Conservation (phyloP, 768 basidiomycete species). For the Dentipellis sp. region DNA sequence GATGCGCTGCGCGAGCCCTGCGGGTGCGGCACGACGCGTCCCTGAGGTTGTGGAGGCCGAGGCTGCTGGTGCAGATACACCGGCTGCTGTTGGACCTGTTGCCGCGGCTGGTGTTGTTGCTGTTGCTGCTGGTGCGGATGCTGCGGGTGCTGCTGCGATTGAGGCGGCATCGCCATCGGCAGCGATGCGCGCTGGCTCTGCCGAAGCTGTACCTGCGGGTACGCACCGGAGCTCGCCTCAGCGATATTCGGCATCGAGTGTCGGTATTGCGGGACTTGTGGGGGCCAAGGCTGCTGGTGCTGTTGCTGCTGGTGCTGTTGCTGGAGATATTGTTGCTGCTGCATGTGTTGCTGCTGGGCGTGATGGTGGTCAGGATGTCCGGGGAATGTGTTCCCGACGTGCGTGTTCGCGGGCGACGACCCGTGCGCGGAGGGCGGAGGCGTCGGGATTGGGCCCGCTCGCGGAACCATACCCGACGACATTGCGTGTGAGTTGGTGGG, state of each 20-base stretch:
- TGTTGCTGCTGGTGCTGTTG: too few species aligned
- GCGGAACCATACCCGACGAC: background rate
- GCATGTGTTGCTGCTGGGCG: background rate
- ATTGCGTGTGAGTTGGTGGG: background rate
- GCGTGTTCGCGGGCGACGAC: background rate
- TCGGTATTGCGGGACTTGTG: too few species aligned
- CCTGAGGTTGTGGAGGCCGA: too few species aligned
- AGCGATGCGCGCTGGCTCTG: background rate
- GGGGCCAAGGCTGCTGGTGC: too few species aligned
- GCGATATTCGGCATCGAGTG: too few species aligned
- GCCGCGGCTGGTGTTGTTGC: background rate
- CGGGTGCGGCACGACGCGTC: too few species aligned
- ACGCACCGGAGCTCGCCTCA: too few species aligned
- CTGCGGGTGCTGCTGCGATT: background rate
- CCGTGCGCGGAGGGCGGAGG: conserved; percentile 1
- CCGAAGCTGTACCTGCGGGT: background rate
- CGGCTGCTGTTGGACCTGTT: background rate
- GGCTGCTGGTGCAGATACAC: too few species aligned
- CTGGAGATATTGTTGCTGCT: background rate
- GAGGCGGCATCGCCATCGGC: background rate
- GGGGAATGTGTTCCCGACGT: background rate
- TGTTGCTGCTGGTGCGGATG: background rate
- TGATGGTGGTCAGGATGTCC: background rate
- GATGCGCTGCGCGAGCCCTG: too few species aligned
- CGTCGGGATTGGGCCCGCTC: background rate